Evolutionary conservation across 2,329 filamentous ascomycete species (phyloP).

Genomic region (Pseudodiploospora longispora): DNA sequence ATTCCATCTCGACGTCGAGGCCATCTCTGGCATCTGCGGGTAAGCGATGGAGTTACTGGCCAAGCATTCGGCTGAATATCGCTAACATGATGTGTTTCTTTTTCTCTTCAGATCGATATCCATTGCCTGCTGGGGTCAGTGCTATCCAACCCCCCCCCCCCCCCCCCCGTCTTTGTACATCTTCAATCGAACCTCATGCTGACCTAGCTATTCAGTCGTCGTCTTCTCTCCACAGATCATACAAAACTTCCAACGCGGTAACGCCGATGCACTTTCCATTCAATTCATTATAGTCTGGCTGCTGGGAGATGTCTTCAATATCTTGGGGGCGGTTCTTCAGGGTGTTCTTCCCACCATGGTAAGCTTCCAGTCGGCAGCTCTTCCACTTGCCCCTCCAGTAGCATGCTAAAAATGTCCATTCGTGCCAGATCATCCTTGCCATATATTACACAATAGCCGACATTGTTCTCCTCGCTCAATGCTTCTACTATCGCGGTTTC

Average conservation of each 20-base stretch:
- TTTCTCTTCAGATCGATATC: conserved; percentile 66
- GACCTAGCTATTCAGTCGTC: conserved; percentile 48
- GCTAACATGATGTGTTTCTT: not conserved
- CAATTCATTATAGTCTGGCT: conserved; percentile 93
- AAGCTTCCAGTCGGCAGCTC: conserved; percentile 10
- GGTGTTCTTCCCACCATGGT: conserved; percentile 90
- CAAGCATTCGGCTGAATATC: not conserved
- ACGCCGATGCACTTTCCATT: conserved; percentile 80
- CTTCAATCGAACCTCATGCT: not conserved
- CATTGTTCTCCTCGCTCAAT: conserved; percentile 78
- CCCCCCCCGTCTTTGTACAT: not conserved
- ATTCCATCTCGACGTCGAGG: conserved; percentile 76
- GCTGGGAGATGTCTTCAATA: conserved; percentile 91
- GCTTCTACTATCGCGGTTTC: conserved; percentile 93
- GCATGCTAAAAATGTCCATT: not conserved
- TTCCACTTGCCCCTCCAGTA: not conserved
- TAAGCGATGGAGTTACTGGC: conserved; percentile 28
- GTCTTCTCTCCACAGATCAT: conserved; percentile 97
- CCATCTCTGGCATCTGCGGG: conserved; percentile 88
- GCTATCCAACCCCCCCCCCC: not conserved
- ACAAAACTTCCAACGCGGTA: conserved; percentile 80
- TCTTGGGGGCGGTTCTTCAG: conserved; percentile 83
- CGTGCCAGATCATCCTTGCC: conserved; percentile 66
- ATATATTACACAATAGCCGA: conserved; percentile 91
- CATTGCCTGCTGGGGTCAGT: conserved; percentile 76